These are phyloP conservation scores for Handroanthus guayacan DNA, from an alignment of 257 asterid species.

Conservation along the genomic window DNA sequence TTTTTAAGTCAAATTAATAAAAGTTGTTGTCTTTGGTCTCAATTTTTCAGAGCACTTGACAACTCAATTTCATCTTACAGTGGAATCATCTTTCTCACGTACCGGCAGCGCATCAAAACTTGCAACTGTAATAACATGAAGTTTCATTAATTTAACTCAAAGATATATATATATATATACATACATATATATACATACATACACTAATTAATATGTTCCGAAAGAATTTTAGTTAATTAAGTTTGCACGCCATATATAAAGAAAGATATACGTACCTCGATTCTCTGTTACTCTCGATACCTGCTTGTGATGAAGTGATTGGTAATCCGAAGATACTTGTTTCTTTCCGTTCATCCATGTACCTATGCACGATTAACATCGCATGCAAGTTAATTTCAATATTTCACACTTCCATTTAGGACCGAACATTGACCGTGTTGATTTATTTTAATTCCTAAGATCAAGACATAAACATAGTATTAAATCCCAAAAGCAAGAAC, in stretches of 20 bases:
- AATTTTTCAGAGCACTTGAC: no score
- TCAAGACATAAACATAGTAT: neutral
- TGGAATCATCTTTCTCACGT: neutral
- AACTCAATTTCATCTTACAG: neutral
- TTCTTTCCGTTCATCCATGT: neutral
- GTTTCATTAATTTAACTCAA: neutral
- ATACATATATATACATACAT: no score
- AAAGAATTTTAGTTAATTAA: no score
- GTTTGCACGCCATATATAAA: no score
- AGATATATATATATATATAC: no score
- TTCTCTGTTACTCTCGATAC: neutral
- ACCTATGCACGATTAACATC: neutral
- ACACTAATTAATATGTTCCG: no score
- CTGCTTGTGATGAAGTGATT: neutral
- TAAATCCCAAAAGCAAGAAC: no score
- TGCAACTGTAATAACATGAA: neutral
- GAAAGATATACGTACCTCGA: conserved; percentile 14
- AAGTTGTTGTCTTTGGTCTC: no score
- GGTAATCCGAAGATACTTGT: neutral
- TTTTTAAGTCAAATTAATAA: no score
- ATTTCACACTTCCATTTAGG: no score
- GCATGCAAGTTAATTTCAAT: neutral
- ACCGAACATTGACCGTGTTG: no score
- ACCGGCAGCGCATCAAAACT: neutral
- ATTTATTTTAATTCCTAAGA: neutral